These are phyloP conservation scores for Francoa sonchifolia DNA, from an alignment of 441 rosid genomes.

Conservation along the genomic window DNA sequence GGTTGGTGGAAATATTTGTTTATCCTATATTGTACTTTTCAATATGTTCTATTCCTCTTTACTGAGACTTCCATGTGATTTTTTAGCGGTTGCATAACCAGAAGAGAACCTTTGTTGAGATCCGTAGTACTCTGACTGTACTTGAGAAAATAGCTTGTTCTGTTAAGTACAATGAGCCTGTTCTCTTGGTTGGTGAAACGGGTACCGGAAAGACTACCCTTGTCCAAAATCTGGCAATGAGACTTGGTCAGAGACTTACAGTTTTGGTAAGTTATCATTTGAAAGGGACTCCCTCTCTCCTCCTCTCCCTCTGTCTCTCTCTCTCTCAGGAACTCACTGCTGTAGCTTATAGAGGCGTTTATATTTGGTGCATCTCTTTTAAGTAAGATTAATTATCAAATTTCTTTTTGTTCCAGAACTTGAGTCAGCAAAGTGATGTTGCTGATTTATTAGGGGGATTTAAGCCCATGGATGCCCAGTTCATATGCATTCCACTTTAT, in stretches of 20 bases:
- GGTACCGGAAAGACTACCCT: slow-evolving; percentile 99
- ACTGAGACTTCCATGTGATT: slow-evolving; percentile 12
- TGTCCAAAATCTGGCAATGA: slow-evolving; percentile 75
- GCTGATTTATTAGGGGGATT: slow-evolving; percentile 96
- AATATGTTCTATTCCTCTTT: slow-evolving; percentile 12
- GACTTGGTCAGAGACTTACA: slow-evolving; percentile 80
- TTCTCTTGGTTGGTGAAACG: slow-evolving; percentile 98
- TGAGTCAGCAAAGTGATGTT: slow-evolving; percentile 98
- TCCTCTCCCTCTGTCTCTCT: no score
- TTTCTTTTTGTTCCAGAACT: slow-evolving; percentile 47
- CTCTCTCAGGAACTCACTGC: neutral
- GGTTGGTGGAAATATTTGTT: slow-evolving; percentile 31
- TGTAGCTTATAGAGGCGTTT: slow-evolving; percentile 8
- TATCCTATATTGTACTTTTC: slow-evolving; percentile 8
- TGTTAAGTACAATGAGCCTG: slow-evolving; percentile 78
- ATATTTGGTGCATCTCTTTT: neutral
- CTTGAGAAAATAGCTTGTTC: slow-evolving; percentile 86
- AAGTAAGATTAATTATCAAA: slow-evolving; percentile 1
- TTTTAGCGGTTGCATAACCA: slow-evolving; percentile 44
- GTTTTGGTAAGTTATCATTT: slow-evolving; percentile 85
- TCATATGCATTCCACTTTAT: slow-evolving; percentile 55
- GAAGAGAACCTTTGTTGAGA: slow-evolving; percentile 58
- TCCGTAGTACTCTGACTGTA: slow-evolving; percentile 55
- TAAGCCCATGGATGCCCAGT: slow-evolving; percentile 79
- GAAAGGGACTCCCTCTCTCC: slow-evolving; percentile 5